Percentiles rank a stretch among this genome's conserved stretches.
phyloP scores from a whole-genome alignment of 73 alveolate species.

The Tetrahymena thermophila region DNA sequence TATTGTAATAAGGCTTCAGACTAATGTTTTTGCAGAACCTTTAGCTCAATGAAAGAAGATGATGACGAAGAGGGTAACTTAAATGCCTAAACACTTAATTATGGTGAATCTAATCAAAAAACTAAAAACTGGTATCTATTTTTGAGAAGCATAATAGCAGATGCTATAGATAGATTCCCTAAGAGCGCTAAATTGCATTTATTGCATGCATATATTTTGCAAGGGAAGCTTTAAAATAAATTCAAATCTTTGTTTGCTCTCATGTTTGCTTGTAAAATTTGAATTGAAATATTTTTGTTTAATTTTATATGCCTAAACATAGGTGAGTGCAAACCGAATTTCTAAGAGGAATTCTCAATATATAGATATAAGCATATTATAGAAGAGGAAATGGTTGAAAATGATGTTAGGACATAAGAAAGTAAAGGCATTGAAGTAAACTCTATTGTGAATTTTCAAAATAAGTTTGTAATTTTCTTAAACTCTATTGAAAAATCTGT shows the following conservation, averaged over 20 bases:
- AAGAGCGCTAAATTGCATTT: background rate
- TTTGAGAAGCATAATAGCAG: background rate
- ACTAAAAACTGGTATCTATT: background rate
- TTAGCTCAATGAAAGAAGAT: background rate
- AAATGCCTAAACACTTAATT: background rate
- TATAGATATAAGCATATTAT: conserved; percentile 3
- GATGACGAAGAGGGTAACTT: conserved; percentile 23
- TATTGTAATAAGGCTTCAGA: conserved; percentile 4
- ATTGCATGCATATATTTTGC: background rate
- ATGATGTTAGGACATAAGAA: conserved; percentile 11
- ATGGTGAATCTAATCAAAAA: background rate
- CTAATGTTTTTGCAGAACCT: conserved; percentile 8
- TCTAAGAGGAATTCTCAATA: conserved; percentile 14
- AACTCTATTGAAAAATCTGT: conserved; percentile 17
- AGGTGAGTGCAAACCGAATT: conserved; percentile 12
- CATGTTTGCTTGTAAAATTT: background rate
- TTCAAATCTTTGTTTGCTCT: conserved; percentile 4
- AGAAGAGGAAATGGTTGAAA: conserved; percentile 12
- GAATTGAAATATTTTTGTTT: background rate
- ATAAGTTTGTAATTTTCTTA: conserved; percentile 11
- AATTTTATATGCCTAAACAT: background rate
- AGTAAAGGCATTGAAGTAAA: conserved; percentile 27
- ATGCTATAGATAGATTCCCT: background rate
- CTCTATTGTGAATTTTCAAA: conserved; percentile 3
- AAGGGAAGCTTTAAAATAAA: background rate